Base-by-base conservation (phyloP, 23 red algal genomes). In the Gracilaria caudata region DNA sequence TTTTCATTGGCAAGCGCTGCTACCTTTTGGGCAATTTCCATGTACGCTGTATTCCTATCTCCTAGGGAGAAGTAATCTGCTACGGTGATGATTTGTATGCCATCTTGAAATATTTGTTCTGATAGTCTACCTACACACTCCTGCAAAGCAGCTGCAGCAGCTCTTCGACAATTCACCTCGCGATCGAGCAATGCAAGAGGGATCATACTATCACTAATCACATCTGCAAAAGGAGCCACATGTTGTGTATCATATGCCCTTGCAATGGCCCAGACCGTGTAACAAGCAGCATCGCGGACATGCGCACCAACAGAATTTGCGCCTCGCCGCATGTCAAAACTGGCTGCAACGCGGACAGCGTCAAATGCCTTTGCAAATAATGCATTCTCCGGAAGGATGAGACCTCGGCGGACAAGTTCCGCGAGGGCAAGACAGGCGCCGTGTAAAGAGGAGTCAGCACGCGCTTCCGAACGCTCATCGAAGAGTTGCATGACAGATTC, bases 281-380 rank as follows among this genome's bases (percentile, higher is more conserved):
- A 99, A 80, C 97, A 99, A 58, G 97, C 93, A 28, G 93, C 97
- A 86, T 99, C 97, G 32, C 97, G 92, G 39, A 99, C 93, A 26
- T 94, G 55, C 5, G 86, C 79, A 29, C 92, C 96, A 40, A 83
- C 76, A 33, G 90, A 81, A 29, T 84, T 68, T 23, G 86, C 82
- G 30, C 81, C 88, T 19, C 90, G 88, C 10, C 86, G 63, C 73
- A 92, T 79, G 35, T 94, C 96, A 79, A 90, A 94, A 51, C 49
- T 59, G 40, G 86, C 73, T 23, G 81, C 87, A 24, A 40, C 71
- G 12, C 70, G 30, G 23, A 88, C 66, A 47, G 65, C 87, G 74
- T 56, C 30, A 45, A 81, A 79, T 20, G 79, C 64, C 19, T 70
- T 35, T 33, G 43, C 7, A 14, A 84, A 86, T 7, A 63, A 51